phyloP scores from a whole-genome alignment of 2,329 filamentous ascomycete genomes.

The Penicillium sp. region DNA sequence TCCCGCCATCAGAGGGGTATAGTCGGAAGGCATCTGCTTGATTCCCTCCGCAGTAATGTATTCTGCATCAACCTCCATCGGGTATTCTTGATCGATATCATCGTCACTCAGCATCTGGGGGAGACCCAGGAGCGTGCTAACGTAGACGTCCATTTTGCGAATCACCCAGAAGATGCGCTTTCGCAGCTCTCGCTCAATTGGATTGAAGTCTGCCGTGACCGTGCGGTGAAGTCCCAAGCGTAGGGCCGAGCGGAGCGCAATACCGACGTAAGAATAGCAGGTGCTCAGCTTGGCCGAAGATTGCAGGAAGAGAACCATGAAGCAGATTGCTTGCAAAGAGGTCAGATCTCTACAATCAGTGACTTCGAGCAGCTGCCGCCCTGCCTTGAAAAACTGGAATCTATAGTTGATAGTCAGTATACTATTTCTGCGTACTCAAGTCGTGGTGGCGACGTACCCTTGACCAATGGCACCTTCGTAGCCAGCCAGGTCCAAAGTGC shows the following conservation, averaged over 20 bases:
- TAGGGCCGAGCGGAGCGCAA: constrained; percentile 72
- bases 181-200: constrained; percentile 69
- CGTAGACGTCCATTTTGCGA: constrained; percentile 52
- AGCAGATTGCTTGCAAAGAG: constrained; percentile 72
- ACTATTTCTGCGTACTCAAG: neutral
- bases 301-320: constrained; percentile 79
- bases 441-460: constrained; percentile 46
- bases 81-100: constrained; percentile 52
- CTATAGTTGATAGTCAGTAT: constrained; percentile 41
- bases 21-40: constrained; percentile 54
- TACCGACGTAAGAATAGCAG: constrained; percentile 77
- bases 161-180: constrained; percentile 61
- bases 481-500: constrained; percentile 48
- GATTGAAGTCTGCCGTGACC: constrained; percentile 65
- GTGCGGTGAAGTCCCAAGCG: constrained; percentile 76
- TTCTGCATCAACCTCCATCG: constrained; percentile 47
- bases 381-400: constrained; percentile 70
- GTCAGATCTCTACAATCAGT: constrained; percentile 68
- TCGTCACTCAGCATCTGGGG: constrained; percentile 51
- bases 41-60: constrained; percentile 48
- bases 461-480: constrained; percentile 54
- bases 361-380: constrained; percentile 62
- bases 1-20: constrained; percentile 57
- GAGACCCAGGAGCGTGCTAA: constrained; percentile 50
- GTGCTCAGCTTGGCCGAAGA: constrained; percentile 74